These are phyloP conservation scores for Toxoplasma gondii DNA, from an alignment of 169 alveolate genomes.

Conservation along the genomic window DNA sequence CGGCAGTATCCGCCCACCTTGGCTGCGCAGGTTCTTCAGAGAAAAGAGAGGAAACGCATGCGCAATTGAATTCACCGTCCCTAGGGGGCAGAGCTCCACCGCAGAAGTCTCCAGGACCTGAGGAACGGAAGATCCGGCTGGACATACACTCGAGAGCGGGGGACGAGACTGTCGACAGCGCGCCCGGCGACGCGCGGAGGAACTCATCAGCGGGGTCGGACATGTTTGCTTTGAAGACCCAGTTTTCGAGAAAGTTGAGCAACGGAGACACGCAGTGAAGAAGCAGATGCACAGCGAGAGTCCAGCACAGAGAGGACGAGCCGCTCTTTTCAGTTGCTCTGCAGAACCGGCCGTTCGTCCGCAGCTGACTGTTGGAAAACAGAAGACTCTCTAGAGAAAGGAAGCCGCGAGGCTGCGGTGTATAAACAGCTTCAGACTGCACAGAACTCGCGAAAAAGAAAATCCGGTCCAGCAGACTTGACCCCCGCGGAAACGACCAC, in stretches of 20 bases:
- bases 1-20: neutral
- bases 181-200: neutral
- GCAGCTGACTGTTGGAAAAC: neutral
- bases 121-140: neutral
- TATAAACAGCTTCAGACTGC: neutral
- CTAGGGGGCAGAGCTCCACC: neutral
- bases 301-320: neutral
- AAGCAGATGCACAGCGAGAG: neutral
- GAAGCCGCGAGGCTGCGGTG: neutral
- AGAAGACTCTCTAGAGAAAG: neutral
- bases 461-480: neutral
- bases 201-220: neutral
- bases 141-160: neutral
- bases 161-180: neutral
- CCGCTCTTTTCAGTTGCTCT: too few relatives aligned
- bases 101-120: neutral
- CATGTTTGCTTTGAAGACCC: neutral
- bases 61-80: neutral
- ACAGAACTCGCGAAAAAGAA: neutral
- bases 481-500: conserved; percentile 29
- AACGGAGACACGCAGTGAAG: neutral
- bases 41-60: neutral
- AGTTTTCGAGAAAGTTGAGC: neutral
- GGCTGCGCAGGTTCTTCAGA: neutral
- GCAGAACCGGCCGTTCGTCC: neutral